Percentiles rank a stretch among this genome's conserved stretches.
Conservation (phyloP, 768 basidiomycete genomes). For the Daedaleopsis sinensis region DNA sequence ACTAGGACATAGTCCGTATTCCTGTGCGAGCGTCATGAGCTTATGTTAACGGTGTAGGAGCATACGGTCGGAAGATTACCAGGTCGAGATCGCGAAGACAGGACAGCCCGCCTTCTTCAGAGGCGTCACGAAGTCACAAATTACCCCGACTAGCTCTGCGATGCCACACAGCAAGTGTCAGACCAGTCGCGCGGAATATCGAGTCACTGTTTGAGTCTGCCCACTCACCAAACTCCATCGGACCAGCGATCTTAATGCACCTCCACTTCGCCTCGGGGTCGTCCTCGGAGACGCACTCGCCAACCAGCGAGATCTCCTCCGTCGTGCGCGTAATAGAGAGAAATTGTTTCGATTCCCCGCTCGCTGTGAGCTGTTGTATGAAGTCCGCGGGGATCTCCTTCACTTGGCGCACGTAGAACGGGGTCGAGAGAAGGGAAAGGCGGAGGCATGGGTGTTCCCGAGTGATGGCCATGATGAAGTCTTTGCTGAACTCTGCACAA, state of each 20-base stretch:
- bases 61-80: constrained; percentile 36
- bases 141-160: constrained; percentile 41
- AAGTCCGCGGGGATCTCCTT: neutral
- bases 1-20: constrained; percentile 70
- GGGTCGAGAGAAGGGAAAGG: neutral
- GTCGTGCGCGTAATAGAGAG: constrained; percentile 60
- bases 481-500: too few relatives aligned
- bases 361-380: neutral
- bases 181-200: constrained; percentile 35
- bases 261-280: constrained; percentile 47
- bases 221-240: constrained; percentile 63
- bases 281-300: constrained; percentile 41
- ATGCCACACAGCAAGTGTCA: neutral
- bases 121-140: constrained; percentile 56
- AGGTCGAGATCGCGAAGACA: constrained; percentile 66
- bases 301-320: constrained; percentile 67
- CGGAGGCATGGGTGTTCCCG: neutral
- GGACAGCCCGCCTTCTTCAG: constrained; percentile 54
- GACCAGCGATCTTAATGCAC: constrained; percentile 65
- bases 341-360: constrained; percentile 26
- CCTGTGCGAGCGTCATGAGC: constrained; percentile 36
- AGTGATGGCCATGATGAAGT: neutral
- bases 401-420: neutral
- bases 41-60: neutral
- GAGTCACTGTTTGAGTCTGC: too few relatives aligned